Percentiles rank a stretch among this genome's conserved stretches.
These are phyloP conservation scores for Phycomyces blakesleeanus DNA, from an alignment of 192 early-diverging fungal species.

Conservation along the genomic window DNA sequence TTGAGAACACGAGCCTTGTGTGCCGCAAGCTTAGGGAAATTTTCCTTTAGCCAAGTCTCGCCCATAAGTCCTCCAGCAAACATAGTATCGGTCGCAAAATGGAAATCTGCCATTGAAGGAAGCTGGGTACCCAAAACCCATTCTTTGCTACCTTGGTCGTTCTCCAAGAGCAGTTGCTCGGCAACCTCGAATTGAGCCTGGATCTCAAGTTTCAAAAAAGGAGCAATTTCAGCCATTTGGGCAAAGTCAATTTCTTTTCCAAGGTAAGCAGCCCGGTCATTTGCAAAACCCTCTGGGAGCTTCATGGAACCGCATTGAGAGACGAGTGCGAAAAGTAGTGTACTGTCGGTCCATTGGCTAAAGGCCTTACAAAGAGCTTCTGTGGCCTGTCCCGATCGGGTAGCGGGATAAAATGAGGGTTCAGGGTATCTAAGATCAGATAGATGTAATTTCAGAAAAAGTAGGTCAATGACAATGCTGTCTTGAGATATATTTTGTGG, in stretches of 20 bases:
- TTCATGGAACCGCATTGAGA: constrained; percentile 5
- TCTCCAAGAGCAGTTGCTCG: constrained; percentile 1
- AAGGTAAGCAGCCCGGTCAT: constrained; percentile 11
- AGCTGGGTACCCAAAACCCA: constrained; percentile 23
- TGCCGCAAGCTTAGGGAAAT: constrained; percentile 3
- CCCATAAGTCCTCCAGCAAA: constrained; percentile 4
- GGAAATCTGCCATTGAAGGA: constrained; percentile 18
- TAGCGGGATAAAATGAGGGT: constrained; percentile 17
- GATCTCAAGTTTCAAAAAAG: constrained; percentile 1
- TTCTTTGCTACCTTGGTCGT: neutral
- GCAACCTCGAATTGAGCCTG: constrained; percentile 13
- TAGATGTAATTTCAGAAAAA: too few relatives aligned
- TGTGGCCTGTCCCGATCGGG: constrained; percentile 1
- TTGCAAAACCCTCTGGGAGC: constrained; percentile 7
- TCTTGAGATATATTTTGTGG: too few relatives aligned
- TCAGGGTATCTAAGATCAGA: constrained; percentile 14
- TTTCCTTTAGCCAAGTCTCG: constrained; percentile 2
- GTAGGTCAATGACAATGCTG: too few relatives aligned
- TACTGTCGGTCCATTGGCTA: constrained; percentile 6
- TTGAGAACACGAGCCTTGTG: constrained; percentile 10
- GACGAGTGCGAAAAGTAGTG: constrained; percentile 6
- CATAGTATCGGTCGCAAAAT: constrained; percentile 15
- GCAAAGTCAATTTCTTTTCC: constrained; percentile 8
- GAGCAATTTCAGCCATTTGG: neutral
- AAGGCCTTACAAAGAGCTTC: constrained; percentile 4